A percentile compares a stretch with the other conserved stretches of the same genome.
Conservation (phyloP, 75 land plant species). For the Pinus albicaulis region DNA sequence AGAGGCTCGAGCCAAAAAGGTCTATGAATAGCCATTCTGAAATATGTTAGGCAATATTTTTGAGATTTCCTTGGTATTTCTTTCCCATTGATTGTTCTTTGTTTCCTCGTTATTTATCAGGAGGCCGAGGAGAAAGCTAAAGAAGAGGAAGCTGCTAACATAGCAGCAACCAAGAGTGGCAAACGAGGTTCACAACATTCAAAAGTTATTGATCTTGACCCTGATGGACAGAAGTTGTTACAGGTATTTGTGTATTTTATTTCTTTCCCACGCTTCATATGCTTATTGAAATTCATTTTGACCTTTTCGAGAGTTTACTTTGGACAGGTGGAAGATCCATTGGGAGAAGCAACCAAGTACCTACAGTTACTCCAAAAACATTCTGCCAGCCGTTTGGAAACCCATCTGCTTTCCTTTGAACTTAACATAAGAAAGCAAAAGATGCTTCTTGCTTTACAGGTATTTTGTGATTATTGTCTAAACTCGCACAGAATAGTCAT, state of each 20-base stretch:
- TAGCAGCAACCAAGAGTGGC: constrained; percentile 56
- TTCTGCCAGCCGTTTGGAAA: constrained; percentile 75
- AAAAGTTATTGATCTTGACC: constrained; percentile 88
- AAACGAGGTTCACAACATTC: constrained; percentile 55
- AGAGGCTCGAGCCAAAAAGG: constrained; percentile 92
- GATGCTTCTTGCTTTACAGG: constrained; percentile 92
- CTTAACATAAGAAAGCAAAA: constrained; percentile 87
- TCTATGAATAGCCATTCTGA: constrained; percentile 11
- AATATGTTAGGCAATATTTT: background rate
- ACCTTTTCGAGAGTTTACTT: background rate
- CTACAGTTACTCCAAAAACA: constrained; percentile 86
- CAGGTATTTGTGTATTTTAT: constrained; percentile 39
- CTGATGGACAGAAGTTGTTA: constrained; percentile 90
- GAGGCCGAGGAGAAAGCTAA: constrained; percentile 87
- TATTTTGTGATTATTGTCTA: constrained; percentile 12
- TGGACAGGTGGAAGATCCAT: constrained; percentile 87
- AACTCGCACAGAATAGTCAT: background rate
- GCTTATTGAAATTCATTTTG: background rate
- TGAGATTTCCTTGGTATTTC: background rate
- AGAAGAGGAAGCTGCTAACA: constrained; percentile 60
- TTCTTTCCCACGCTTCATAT: background rate
- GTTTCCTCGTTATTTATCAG: constrained; percentile 25
- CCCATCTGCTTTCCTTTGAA: constrained; percentile 97
- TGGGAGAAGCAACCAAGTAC: constrained; percentile 90
- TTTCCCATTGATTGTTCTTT: background rate